phyloP scores from a whole-genome alignment of 2,329 filamentous ascomycete genomes.

The Monosporascus sp. region DNA sequence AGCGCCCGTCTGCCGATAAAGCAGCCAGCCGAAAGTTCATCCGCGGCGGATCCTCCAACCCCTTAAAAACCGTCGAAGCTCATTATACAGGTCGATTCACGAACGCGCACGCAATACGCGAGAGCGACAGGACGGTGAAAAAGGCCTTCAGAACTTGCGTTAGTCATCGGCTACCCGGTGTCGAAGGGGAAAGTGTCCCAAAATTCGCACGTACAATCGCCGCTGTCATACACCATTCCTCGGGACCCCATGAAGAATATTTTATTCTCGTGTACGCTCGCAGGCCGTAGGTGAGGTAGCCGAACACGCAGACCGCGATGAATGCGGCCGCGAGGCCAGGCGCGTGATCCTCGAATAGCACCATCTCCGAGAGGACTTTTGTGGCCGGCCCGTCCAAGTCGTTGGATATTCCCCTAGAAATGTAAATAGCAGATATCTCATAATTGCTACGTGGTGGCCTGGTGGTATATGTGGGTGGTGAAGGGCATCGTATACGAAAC shows the following conservation, averaged over 20 bases:
- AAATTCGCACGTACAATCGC: constrained; percentile 5
- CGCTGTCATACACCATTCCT: constrained; percentile 13
- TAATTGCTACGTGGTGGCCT: no score
- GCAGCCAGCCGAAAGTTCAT: background rate
- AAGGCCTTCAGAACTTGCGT: constrained; percentile 1
- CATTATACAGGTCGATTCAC: background rate
- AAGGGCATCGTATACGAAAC: no score
- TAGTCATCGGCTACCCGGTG: background rate
- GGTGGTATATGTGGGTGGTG: no score
- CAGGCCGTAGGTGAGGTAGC: constrained; percentile 7
- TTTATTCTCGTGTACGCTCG: constrained; percentile 9
- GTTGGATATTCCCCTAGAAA: no score
- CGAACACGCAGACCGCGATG: constrained; percentile 9
- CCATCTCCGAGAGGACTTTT: constrained; percentile 3
- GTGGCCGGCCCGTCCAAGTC: no score
- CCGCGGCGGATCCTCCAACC: background rate
- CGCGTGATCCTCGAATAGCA: constrained; percentile 9
- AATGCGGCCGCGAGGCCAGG: constrained; percentile 13
- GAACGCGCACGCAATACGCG: constrained; percentile 8
- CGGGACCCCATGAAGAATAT: constrained; percentile 9
- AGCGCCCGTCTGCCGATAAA: constrained; percentile 7
- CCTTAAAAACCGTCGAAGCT: background rate
- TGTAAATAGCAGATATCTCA: no score
- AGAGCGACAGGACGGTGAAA: constrained; percentile 10
- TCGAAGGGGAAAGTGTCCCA: no score